Evolutionary conservation across 2,329 filamentous ascomycete genomes (phyloP), one percentile per base, ranked within the genome.

Genomic region (Fusarium pseudoanthophilum): DNA sequence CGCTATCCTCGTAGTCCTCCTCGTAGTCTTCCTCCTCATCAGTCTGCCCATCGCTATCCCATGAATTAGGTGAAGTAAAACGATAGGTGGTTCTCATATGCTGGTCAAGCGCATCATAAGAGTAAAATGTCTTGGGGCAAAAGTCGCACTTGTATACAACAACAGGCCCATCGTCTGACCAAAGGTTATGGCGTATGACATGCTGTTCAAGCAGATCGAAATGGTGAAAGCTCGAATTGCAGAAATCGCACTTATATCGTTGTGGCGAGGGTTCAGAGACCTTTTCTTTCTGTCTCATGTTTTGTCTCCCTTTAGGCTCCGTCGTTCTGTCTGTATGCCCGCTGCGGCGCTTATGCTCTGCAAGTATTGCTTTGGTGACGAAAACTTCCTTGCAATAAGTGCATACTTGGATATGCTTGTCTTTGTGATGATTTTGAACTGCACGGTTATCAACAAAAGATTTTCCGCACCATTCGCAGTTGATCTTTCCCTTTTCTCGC

Each of bases 351-450:
- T 34, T 10, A 18, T 51, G 30, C 9, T 34, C 21, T 24, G 13
- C 16, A 2, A 34, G 21, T 15, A 2, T 11, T 15, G 2, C 3
- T 34, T 24, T 24, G 2, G 30, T 20, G 20, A 1, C 2, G 11
- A 51, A 51, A 8, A 2, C 30, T 11, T 34, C 24, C 7, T 14
- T 5, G 30, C 48, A 51, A 34, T 13, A 13, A 0, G n/a, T 24
- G 30, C 30, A 51, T 51, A 14, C 15, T 15, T n/a, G 26, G 20
- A 2, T 32, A 34, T 51, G 48, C 11, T 4, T 24, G 21, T 24
- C 10, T n/a, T 7, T 34, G 21, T 14, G 8, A 34, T 51, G 30
- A 1, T 24, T 3, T 6, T 10, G 11, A 16, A 51, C 16, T 34
- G 21, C 30, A 20, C 1, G 0, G 16, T 7, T 4, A 51, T 34